Conservation (phyloP, 2,329 filamentous ascomycete species). For the Beauveria rudraprayagi region DNA sequence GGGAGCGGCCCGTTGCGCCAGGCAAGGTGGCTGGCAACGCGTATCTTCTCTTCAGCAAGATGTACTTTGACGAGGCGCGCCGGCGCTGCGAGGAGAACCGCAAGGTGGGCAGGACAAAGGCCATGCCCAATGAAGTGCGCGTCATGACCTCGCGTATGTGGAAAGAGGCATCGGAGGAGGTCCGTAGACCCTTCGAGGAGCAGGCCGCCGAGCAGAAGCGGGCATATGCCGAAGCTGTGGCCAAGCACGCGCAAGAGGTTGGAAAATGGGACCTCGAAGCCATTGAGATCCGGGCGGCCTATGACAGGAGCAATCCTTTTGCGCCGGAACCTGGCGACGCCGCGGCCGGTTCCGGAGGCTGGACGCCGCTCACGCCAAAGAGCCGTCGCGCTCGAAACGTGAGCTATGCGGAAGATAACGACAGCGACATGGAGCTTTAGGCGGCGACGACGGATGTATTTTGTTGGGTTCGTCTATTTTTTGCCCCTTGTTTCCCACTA, state of each 20-base stretch:
- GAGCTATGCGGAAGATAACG: constrained; percentile 29
- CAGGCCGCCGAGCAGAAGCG: constrained; percentile 64
- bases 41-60: constrained; percentile 83
- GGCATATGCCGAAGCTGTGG: constrained; percentile 49
- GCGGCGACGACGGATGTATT: background rate
- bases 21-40: constrained; percentile 70
- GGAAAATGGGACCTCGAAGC: constrained; percentile 67
- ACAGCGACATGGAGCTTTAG: constrained; percentile 20
- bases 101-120: constrained; percentile 51
- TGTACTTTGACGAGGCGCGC: constrained; percentile 56
- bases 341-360: background rate
- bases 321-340: constrained; percentile 20
- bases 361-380: constrained; percentile 17
- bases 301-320: constrained; percentile 45
- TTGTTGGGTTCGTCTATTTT: background rate
- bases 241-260: constrained; percentile 52
- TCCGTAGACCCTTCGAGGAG: constrained; percentile 70
- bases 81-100: constrained; percentile 57
- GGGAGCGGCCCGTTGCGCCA: constrained; percentile 67
- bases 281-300: constrained; percentile 41
- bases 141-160: constrained; percentile 84
- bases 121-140: constrained; percentile 73
- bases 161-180: constrained; percentile 64
- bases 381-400: constrained; percentile 29
- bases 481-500: background rate